phyloP scores from a whole-genome alignment of 2,329 filamentous ascomycete genomes.

The Fusarium brachygibbosum region DNA sequence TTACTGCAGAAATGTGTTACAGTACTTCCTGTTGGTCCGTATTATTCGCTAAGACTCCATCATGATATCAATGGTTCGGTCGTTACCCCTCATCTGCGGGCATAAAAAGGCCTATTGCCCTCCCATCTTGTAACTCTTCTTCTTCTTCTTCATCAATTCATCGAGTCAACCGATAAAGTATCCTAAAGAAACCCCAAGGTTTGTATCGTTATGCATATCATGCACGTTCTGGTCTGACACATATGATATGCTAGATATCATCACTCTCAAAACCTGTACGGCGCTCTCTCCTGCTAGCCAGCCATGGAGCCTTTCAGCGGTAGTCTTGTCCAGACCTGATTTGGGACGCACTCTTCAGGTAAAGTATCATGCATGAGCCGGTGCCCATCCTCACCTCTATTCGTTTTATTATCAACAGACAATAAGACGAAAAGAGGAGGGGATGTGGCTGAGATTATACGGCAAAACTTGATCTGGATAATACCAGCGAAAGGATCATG shows the following conservation, averaged over 20 bases:
- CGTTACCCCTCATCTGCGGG: slow-evolving; percentile 48
- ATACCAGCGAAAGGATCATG: slow-evolving; percentile 99
- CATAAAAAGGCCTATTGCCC: slow-evolving; percentile 36
- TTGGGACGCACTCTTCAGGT: slow-evolving; percentile 55
- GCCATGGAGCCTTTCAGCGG: slow-evolving; percentile 55
- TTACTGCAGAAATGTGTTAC: not conserved
- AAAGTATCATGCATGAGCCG: slow-evolving; percentile 72
- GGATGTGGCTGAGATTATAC: slow-evolving; percentile 82
- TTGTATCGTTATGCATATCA: slow-evolving; percentile 19
- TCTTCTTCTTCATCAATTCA: slow-evolving; percentile 15
- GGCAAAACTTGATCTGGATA: slow-evolving; percentile 98
- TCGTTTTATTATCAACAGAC: not conserved
- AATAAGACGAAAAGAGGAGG: slow-evolving; percentile 16
- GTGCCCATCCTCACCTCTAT: slow-evolving; percentile 59
- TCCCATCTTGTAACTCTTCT: not conserved
- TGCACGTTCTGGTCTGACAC: slow-evolving; percentile 37
- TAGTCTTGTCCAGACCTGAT: slow-evolving; percentile 57
- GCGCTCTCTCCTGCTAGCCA: slow-evolving; percentile 40
- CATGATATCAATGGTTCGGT: slow-evolving; percentile 36
- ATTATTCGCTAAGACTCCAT: slow-evolving; percentile 31
- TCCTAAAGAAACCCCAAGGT: slow-evolving; percentile 33
- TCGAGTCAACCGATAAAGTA: not conserved
- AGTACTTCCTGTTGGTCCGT: slow-evolving; percentile 33
- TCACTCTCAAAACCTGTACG: slow-evolving; percentile 47
- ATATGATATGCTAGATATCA: slow-evolving; percentile 44